Base-by-base conservation (phyloP, 805 yeast species). In the Peterozyma toletana region DNA sequence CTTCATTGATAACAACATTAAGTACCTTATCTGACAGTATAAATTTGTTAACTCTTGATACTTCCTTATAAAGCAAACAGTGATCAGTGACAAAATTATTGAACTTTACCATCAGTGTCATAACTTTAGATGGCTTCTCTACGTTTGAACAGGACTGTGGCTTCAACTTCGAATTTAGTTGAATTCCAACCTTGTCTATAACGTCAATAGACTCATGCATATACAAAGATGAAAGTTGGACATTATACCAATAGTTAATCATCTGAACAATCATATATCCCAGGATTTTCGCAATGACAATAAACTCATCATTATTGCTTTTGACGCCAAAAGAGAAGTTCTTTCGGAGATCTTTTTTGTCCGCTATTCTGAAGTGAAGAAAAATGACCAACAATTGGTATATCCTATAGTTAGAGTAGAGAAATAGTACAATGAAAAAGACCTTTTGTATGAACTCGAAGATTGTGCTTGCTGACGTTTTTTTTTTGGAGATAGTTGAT, bases 1-100 rank as follows among this genome's bases (percentile, higher is more conserved):
- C 90, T 58, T 86, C 95, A 55, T 84, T 84, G 21, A 86, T 79
- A 0, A 83, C 75, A 10, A 86, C 58, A 57, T 85, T 91, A 3
- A 75, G 70, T 41, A 86, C 70, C 38, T 67, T 66, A 38, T 71
- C 74, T 34, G 69, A 60, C 0, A 89, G 83, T 10, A 83, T 70
- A 56, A 86, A 83, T 31, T 9, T 31, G 13, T 31, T 31, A 9
- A 14, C 9, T 13, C 14, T 13, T 13, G 13, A 14, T 31, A 13
- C 34, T 9, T 13, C 15, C 15, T 31, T 9, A 13, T 14, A 13
- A 4, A 31, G 3, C 15, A 31, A 31, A 9, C 13, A 31, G 9
- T 31, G 3, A 9, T 4, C 34, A 31, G 34, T 13, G 3, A 31
- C 13, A 31, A 31, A 31, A 5, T 11, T 13, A 14, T 11, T 11